Conservation (phyloP, 2,329 filamentous ascomycete species). For the Zasmidium citrigriseum region DNA sequence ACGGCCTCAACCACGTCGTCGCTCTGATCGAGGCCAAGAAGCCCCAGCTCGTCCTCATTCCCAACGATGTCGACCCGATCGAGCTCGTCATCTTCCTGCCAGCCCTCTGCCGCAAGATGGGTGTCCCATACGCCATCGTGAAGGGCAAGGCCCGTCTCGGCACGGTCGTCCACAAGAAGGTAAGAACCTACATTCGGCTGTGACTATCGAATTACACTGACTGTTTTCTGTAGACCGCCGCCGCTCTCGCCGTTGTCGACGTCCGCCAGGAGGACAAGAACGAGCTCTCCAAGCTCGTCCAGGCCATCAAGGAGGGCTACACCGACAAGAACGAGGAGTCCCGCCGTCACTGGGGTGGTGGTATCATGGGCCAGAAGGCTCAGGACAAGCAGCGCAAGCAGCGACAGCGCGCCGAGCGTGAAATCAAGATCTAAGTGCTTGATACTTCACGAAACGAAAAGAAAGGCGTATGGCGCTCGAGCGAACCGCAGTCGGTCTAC, state of each 20-base stretch:
- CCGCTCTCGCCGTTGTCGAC: slow-evolving; percentile 93
- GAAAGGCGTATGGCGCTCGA: slow-evolving; percentile 22
- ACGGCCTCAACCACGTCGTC: slow-evolving; percentile 99
- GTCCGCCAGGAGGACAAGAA: slow-evolving; percentile 97
- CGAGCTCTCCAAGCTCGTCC: slow-evolving; percentile 95
- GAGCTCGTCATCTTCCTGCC: slow-evolving; percentile 99
- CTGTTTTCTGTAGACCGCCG: slow-evolving; percentile 83
- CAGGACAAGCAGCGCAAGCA: slow-evolving; percentile 76
- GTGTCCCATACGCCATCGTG: slow-evolving; percentile 97
- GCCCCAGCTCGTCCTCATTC: slow-evolving; percentile 94
- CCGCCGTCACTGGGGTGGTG: slow-evolving; percentile 96
- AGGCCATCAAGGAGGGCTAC: slow-evolving; percentile 97
- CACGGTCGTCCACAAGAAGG: slow-evolving; percentile 99
- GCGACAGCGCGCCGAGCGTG: slow-evolving; percentile 88
- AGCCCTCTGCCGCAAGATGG: slow-evolving; percentile 99
- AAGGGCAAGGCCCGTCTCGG: slow-evolving; percentile 99
- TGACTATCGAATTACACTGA: slow-evolving; percentile 22
- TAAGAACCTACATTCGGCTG: slow-evolving; percentile 43
- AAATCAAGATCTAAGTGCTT: slow-evolving; percentile 87
- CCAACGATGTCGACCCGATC: slow-evolving; percentile 99
- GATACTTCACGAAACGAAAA: slow-evolving; percentile 14
- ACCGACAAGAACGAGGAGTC: slow-evolving; percentile 90
- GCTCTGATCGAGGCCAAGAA: slow-evolving; percentile 99
- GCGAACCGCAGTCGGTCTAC: slow-evolving; percentile 19
- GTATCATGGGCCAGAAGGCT: slow-evolving; percentile 98